Base-by-base conservation (phyloP, 2,329 filamentous ascomycete genomes). In the Chaetomiaceae sp. region DNA sequence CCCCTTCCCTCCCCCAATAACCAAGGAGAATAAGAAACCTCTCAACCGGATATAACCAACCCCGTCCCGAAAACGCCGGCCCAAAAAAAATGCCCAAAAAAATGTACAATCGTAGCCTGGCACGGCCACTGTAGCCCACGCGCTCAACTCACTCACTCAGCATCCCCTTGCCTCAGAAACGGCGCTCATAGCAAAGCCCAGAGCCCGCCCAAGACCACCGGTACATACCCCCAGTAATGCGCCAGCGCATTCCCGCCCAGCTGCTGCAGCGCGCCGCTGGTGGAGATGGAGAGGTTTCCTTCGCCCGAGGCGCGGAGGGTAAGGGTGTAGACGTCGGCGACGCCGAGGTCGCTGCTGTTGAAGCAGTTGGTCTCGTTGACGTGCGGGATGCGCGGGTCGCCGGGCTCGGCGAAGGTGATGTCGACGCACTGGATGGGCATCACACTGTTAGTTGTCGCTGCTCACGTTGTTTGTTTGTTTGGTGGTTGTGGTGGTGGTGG, bases 381-480 rank as follows among this genome's bases (percentile, higher is more conserved):
- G 61, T 86, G 75, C 51, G 75, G 75, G 45, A 95, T 83, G 41
- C 72, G 73, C 34, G 71, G 58, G 66, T 95, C 86, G 63, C 82
- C 74, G 21, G 88, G 87, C 1, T 90, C 87, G 43, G 86, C 89
- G 63, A 97, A 95, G 42, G 87, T 92, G 64, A 97, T 95, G 66
- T 97, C 92, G 62, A 95, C 91, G 67, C 94, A 97, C 90, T 96
- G 27, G n/a, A n/a, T n/a, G n/a, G n/a, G n/a, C n/a, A n/a, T n/a
- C n/a, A n/a, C n/a, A n/a, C n/a, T n/a, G n/a, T n/a, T n/a, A n/a
- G n/a, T n/a, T n/a, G n/a, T n/a, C n/a, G n/a, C n/a, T n/a, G n/a
- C n/a, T n/a, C n/a, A n/a, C n/a, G n/a, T n/a, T n/a, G 21, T 43
- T 11, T 7, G 13, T 3, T 7, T 25, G 14, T 34, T 14, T 20